These are phyloP conservation scores for Eustoma russellianum DNA, from an alignment of 257 asterid genomes.

Conservation along the genomic window DNA sequence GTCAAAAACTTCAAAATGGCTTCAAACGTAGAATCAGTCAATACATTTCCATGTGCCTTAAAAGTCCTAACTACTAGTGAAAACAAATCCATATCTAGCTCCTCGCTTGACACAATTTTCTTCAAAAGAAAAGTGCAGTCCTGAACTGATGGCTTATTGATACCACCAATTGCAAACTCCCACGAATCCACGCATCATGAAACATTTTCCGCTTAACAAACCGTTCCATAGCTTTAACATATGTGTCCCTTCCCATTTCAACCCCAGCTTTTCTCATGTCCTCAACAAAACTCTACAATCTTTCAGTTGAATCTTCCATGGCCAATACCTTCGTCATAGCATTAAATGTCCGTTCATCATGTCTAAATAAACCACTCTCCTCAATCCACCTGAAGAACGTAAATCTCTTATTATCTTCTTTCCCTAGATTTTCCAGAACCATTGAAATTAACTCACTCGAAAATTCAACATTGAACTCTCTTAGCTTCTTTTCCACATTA, in stretches of 20 bases:
- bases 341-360: conserved; percentile 39
- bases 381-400: conserved; percentile 84
- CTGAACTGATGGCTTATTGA: conserved; percentile 44
- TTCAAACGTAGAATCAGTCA: conserved; percentile 42
- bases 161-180: conserved; percentile 60
- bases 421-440: conserved; percentile 41
- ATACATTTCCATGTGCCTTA: conserved; percentile 43
- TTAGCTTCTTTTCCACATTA: conserved; percentile 49
- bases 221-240: conserved; percentile 26
- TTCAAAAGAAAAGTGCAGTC: conserved; percentile 69
- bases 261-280: conserved; percentile 60
- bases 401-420: conserved; percentile 49
- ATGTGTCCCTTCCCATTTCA: conserved; percentile 54
- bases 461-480: conserved; percentile 38
- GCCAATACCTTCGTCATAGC: conserved; percentile 52
- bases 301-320: conserved; percentile 36
- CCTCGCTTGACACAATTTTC: conserved; percentile 63
- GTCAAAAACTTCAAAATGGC: conserved; percentile 59
- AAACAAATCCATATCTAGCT: conserved; percentile 58
- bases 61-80: conserved; percentile 42
- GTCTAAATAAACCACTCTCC: conserved; percentile 58
- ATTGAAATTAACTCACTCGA: conserved; percentile 43
- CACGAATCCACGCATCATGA: conserved; percentile 68
- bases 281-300: conserved; percentile 61
- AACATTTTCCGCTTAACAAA: conserved; percentile 50